Percentiles rank a stretch among this genome's conserved stretches.
These are phyloP conservation scores for Gloeopeniophorella convolvens DNA, from an alignment of 768 basidiomycete species.

Conservation along the genomic window DNA sequence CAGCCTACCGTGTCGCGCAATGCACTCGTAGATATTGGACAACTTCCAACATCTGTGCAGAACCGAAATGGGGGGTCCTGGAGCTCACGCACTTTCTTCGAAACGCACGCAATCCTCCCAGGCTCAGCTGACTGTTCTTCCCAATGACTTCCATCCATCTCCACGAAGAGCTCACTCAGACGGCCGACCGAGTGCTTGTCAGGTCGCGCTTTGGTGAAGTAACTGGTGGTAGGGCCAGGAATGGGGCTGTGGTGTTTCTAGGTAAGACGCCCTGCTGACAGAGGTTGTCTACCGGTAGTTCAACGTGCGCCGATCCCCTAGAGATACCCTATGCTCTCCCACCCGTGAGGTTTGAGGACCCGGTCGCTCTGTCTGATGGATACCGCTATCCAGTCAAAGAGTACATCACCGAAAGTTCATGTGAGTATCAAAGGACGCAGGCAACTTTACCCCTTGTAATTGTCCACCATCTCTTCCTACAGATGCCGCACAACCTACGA, in stretches of 20 bases:
- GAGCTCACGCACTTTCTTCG: too few species aligned
- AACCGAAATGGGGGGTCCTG: too few species aligned
- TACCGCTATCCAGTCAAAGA: constrained; percentile 55
- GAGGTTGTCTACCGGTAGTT: neutral
- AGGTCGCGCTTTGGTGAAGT: constrained; percentile 51
- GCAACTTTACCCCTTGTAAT: too few species aligned
- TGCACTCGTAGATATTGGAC: too few species aligned
- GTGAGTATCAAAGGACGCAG: too few species aligned
- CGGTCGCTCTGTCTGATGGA: constrained; percentile 44
- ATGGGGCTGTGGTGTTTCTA: constrained; percentile 58
- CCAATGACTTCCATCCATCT: constrained; percentile 35
- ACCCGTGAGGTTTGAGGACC: constrained; percentile 58
- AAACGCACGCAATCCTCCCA: too few species aligned
- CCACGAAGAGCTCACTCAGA: constrained; percentile 46
- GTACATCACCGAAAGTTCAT: constrained; percentile 55
- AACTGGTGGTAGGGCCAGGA: constrained; percentile 51
- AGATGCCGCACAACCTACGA: constrained; percentile 58
- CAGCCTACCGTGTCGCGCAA: too few species aligned
- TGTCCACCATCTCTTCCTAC: too few species aligned
- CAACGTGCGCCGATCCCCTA: constrained; percentile 24
- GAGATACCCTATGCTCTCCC: constrained; percentile 71
- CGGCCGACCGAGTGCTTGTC: constrained; percentile 38
- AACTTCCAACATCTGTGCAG: too few species aligned
- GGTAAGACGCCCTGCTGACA: constrained; percentile 45
- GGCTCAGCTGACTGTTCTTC: too few species aligned